phyloP scores from a whole-genome alignment of 2,329 filamentous ascomycete genomes.

The Colletotrichum karsti region DNA sequence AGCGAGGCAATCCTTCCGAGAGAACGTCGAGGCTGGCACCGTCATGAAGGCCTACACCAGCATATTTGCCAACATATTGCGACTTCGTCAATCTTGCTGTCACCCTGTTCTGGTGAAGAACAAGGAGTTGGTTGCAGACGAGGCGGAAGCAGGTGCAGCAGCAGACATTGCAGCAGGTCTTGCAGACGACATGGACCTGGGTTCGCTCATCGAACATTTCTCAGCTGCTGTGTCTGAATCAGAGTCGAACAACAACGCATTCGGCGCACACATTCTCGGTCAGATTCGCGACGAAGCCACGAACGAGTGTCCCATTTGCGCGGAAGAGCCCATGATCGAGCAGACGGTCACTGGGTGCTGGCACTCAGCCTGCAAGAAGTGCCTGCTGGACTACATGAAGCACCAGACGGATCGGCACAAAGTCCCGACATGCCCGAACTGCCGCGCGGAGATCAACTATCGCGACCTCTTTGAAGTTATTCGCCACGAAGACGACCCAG shows the following conservation, averaged over 20 bases:
- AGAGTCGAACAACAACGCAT: slow-evolving; percentile 71
- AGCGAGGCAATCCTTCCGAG: slow-evolving; percentile 84
- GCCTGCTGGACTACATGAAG: slow-evolving; percentile 87
- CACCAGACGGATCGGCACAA: slow-evolving; percentile 83
- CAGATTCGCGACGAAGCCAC: slow-evolving; percentile 92
- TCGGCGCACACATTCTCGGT: slow-evolving; percentile 85
- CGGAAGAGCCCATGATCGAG: slow-evolving; percentile 94
- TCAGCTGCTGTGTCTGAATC: slow-evolving; percentile 70
- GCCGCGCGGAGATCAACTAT: slow-evolving; percentile 81
- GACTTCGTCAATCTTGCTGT: slow-evolving; percentile 92
- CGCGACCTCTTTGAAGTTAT: slow-evolving; percentile 94
- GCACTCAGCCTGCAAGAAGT: slow-evolving; percentile 96
- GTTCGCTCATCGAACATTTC: slow-evolving; percentile 85
- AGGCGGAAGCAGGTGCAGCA: slow-evolving; percentile 81
- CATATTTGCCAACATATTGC: slow-evolving; percentile 95
- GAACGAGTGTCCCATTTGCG: slow-evolving; percentile 93
- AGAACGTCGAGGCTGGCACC: slow-evolving; percentile 90
- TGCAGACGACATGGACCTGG: slow-evolving; percentile 95
- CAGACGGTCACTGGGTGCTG: slow-evolving; percentile 96
- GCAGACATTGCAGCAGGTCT: slow-evolving; percentile 84
- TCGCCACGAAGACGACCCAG: slow-evolving; percentile 72
- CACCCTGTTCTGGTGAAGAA: slow-evolving; percentile 92
- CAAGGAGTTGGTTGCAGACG: slow-evolving; percentile 83
- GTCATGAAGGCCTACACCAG: slow-evolving; percentile 96
- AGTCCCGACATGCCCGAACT: slow-evolving; percentile 87